Percentiles rank a stretch among this genome's conserved stretches.
Conservation (phyloP, 257 asterid genomes). For the Solanum pimpinellifolium region DNA sequence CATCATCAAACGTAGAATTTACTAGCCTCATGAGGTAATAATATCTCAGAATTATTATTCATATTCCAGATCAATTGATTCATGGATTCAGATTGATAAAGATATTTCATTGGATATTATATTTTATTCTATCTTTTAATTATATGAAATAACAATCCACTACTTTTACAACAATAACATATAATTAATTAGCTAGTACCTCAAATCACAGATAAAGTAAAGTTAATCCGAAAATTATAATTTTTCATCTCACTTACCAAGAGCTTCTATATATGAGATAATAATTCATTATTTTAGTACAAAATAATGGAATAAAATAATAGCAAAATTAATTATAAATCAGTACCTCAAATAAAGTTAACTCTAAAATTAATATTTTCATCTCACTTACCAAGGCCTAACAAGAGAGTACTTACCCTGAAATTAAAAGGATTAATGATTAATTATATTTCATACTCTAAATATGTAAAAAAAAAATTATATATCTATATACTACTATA, state of each 20-base stretch:
- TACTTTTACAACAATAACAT: neutral
- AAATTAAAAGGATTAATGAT: neutral
- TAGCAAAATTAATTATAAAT: neutral
- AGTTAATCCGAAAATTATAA: neutral
- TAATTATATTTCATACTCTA: neutral
- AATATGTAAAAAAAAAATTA: neutral
- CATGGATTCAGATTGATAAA: no score
- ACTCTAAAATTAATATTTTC: neutral
- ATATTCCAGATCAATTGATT: neutral
- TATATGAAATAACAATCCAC: neutral
- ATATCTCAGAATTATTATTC: neutral
- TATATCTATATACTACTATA: neutral
- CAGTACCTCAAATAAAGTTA: neutral
- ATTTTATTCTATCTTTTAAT: neutral
- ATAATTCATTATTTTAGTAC: neutral
- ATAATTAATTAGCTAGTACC: neutral
- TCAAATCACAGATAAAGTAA: neutral
- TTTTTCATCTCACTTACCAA: neutral
- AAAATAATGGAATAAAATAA: neutral
- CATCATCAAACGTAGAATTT: neutral
- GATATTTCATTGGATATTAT: neutral
- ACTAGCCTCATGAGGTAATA: neutral
- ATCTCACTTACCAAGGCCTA: neutral
- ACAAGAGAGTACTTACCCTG: no score
- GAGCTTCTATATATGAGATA: neutral